Conservation (phyloP, 208 protist genomes). For the Acanthamoeba triangularis region DNA sequence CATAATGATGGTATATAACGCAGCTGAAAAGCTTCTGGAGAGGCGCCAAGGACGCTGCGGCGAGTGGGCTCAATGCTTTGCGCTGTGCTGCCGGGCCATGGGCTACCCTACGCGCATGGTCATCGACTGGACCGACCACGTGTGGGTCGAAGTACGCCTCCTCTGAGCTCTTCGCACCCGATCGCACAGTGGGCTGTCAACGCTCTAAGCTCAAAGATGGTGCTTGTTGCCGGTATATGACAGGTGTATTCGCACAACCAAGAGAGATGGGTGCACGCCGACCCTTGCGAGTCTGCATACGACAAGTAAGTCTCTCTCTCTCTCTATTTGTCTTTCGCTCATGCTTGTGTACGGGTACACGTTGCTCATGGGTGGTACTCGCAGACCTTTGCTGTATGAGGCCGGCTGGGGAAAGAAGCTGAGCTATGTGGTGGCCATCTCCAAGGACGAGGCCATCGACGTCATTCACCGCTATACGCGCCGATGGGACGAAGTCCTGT, state of each 20-base stretch:
- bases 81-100: conserved; percentile 59
- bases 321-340: too few species aligned
- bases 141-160: conserved; percentile 88
- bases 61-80: conserved; percentile 88
- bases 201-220: too few species aligned
- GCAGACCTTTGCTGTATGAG: conserved; percentile 87
- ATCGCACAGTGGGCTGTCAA: neutral
- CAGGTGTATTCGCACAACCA: conserved; percentile 77
- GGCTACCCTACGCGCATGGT: conserved; percentile 85
- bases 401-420: conserved; percentile 89
- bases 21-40: conserved; percentile 82
- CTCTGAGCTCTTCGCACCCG: neutral
- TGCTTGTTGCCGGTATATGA: neutral
- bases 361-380: neutral
- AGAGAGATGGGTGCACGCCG: conserved; percentile 83
- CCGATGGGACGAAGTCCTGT: conserved; percentile 22
- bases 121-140: conserved; percentile 89
- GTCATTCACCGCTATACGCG: conserved; percentile 84
- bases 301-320: conserved; percentile 66
- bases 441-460: conserved; percentile 80
- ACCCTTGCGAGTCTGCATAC: conserved; percentile 85
- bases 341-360: too few species aligned
- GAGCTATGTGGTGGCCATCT: conserved; percentile 84
- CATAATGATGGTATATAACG: neutral
- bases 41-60: conserved; percentile 88